Conservation (phyloP, 2,329 filamentous ascomycete species). For the Arachnomyces sp. region DNA sequence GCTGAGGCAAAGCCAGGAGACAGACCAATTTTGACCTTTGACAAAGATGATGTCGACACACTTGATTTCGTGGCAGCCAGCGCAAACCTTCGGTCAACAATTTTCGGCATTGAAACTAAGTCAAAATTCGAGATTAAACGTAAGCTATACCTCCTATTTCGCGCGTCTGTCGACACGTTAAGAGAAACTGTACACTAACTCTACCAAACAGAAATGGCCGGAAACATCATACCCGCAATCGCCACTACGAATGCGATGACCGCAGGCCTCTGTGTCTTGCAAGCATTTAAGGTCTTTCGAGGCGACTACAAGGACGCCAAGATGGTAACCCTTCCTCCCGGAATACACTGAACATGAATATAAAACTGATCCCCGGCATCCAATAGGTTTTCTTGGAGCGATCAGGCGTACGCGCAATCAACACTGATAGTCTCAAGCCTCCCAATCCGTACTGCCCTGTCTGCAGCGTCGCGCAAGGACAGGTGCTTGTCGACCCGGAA, state of each 20-base stretch:
- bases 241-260: slow-evolving; percentile 97
- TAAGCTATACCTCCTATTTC: slow-evolving; percentile 22
- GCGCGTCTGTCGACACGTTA: neutral
- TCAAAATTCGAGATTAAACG: slow-evolving; percentile 93
- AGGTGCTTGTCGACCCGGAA: slow-evolving; percentile 58
- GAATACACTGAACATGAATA: neutral
- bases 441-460: slow-evolving; percentile 79
- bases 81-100: slow-evolving; percentile 76
- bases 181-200: slow-evolving; percentile 5
- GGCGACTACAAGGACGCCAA: slow-evolving; percentile 62
- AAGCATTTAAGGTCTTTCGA: slow-evolving; percentile 82
- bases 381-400: slow-evolving; percentile 66
- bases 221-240: slow-evolving; percentile 97
- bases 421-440: slow-evolving; percentile 45
- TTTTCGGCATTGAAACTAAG: slow-evolving; percentile 83
- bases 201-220: slow-evolving; percentile 68
- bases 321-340: slow-evolving; percentile 47
- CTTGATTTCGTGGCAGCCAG: slow-evolving; percentile 88
- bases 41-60: slow-evolving; percentile 94
- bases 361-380: slow-evolving; percentile 6
- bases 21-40: slow-evolving; percentile 66
- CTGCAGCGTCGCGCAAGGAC: slow-evolving; percentile 65
- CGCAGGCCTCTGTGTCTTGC: slow-evolving; percentile 80
- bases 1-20: slow-evolving; percentile 35
- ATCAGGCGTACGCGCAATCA: slow-evolving; percentile 51